phyloP scores from a whole-genome alignment of 2,329 filamentous ascomycete species.

The Talaromyces sp. region DNA sequence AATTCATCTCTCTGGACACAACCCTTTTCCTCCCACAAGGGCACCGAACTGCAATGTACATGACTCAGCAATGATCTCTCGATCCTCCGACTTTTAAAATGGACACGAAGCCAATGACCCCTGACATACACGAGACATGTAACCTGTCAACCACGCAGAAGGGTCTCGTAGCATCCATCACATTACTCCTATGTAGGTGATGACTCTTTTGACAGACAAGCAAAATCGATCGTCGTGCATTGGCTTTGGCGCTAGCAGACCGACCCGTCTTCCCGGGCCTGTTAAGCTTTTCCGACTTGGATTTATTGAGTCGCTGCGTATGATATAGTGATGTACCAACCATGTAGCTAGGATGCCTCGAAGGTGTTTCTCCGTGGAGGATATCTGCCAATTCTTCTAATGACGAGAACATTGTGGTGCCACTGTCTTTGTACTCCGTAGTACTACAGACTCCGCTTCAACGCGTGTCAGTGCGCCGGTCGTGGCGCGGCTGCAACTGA shows the following conservation, averaged over 20 bases:
- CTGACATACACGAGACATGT: not conserved
- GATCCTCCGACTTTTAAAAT: not conserved
- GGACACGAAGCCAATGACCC: not conserved
- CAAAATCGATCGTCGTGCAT: not conserved
- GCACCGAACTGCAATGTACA: not conserved
- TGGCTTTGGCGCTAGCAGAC: not conserved
- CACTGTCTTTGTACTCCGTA: not conserved
- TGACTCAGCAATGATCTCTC: not conserved
- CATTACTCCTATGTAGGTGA: not conserved
- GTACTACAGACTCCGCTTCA: not conserved
- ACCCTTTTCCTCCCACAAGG: not conserved
- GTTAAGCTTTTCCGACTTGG: not conserved
- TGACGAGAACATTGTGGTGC: not conserved
- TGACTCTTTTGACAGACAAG: not conserved
- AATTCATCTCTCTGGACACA: too few relatives aligned
- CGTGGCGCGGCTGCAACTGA: not conserved
- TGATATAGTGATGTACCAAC: too few relatives aligned
- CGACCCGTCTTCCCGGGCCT: slow-evolving; percentile 1
- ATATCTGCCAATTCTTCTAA: not conserved
- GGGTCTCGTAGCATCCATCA: not conserved
- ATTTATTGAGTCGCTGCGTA: not conserved
- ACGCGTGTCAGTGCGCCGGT: not conserved
- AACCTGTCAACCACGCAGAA: not conserved
- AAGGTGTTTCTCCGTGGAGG: too few relatives aligned
- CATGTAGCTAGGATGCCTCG: not conserved